These are phyloP conservation scores for Penicillium sp. DNA, from an alignment of 2,329 filamentous ascomycete genomes.

Conservation along the genomic window DNA sequence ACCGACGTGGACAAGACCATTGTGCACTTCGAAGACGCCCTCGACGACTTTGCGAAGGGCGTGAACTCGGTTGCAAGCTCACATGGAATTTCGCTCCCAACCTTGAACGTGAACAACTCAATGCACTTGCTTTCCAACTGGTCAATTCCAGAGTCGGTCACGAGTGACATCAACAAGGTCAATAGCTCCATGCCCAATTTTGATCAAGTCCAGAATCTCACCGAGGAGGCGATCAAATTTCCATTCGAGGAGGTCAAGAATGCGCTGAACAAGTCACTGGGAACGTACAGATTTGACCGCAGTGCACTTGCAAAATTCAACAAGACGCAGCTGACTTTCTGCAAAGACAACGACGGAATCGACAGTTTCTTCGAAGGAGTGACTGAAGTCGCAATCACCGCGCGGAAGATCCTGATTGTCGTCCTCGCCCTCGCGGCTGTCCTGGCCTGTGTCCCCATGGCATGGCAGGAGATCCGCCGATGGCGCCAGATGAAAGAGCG, in stretches of 20 bases:
- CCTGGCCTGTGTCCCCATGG: slow-evolving; percentile 73
- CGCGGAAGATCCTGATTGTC: slow-evolving; percentile 72
- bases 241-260: slow-evolving; percentile 80
- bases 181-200: slow-evolving; percentile 81
- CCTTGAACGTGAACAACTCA: slow-evolving; percentile 63
- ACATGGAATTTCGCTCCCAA: slow-evolving; percentile 48
- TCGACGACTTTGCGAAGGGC: slow-evolving; percentile 51
- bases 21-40: slow-evolving; percentile 53
- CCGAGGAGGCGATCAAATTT: slow-evolving; percentile 66
- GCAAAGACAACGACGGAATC: slow-evolving; percentile 78
- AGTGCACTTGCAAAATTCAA: slow-evolving; percentile 76
- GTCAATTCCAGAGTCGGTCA: slow-evolving; percentile 65
- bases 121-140: slow-evolving; percentile 68
- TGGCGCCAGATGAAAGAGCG: slow-evolving; percentile 72
- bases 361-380: slow-evolving; percentile 78
- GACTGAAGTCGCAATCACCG: slow-evolving; percentile 62
- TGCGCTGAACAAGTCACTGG: slow-evolving; percentile 68
- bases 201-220: slow-evolving; percentile 76
- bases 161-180: slow-evolving; percentile 66
- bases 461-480: slow-evolving; percentile 71
- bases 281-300: slow-evolving; percentile 73
- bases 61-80: slow-evolving; percentile 58
- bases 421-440: slow-evolving; percentile 69
- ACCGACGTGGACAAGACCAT: slow-evolving; percentile 45
- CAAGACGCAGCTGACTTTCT: slow-evolving; percentile 82